Conservation (phyloP, 2,329 filamentous ascomycete species). For the Myriosclerotinia duriaeana region DNA sequence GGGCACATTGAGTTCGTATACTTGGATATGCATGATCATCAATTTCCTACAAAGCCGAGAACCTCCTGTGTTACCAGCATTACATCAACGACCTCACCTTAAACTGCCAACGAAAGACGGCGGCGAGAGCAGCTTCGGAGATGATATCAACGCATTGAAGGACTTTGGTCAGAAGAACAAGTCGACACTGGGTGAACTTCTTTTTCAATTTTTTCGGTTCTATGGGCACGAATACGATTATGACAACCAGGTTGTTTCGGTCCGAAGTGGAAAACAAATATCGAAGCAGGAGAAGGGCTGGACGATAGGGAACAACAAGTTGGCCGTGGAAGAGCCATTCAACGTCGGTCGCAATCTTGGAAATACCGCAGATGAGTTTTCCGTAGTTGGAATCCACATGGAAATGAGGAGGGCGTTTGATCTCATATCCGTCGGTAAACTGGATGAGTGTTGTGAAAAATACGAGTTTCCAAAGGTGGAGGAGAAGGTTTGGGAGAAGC, state of each 20-base stretch:
- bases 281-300: conserved; percentile 86
- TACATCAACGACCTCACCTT: conserved; percentile 72
- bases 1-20: conserved; percentile 94
- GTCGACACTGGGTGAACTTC: conserved; percentile 77
- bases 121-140: conserved; percentile 74
- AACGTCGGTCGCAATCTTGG: conserved; percentile 85
- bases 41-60: conserved; percentile 89
- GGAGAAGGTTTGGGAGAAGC: conserved; percentile 53
- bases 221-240: conserved; percentile 95
- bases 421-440: conserved; percentile 71
- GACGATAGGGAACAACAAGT: conserved; percentile 77
- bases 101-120: conserved; percentile 63
- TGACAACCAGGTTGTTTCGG: conserved; percentile 77
- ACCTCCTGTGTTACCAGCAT: conserved; percentile 78
- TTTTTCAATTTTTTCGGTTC: conserved; percentile 94
- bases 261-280: conserved; percentile 75
- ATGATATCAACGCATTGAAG: conserved; percentile 72
- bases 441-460: conserved; percentile 82
- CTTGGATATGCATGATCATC: conserved; percentile 98
- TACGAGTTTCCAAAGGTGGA: conserved; percentile 84
- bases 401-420: conserved; percentile 89
- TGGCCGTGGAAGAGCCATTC: conserved; percentile 97
- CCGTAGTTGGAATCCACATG: conserved; percentile 85
- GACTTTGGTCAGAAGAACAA: conserved; percentile 78
- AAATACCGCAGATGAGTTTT: conserved; percentile 94